These are phyloP conservation scores for Cyberlindnera petersonii DNA, from an alignment of 805 yeast species.

Conservation along the genomic window DNA sequence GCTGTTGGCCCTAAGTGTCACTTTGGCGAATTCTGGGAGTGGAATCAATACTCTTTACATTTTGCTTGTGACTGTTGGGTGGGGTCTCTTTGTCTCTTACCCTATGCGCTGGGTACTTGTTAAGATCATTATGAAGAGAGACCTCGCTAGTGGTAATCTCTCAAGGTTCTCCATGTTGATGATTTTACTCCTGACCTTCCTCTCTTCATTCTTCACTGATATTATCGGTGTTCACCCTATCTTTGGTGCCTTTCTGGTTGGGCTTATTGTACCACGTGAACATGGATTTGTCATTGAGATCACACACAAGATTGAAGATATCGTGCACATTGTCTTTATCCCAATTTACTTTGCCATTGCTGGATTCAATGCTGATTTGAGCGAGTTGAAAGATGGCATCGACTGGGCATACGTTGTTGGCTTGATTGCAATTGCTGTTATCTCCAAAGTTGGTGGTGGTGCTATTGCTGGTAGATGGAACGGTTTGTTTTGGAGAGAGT, in stretches of 20 bases:
- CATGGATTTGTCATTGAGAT: constrained; percentile 65
- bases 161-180: constrained; percentile 56
- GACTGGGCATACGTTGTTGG: constrained; percentile 81
- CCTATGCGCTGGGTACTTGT: constrained; percentile 52
- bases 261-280: constrained; percentile 72
- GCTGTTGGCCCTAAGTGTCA: constrained; percentile 67
- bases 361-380: constrained; percentile 68
- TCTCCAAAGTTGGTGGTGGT: constrained; percentile 68
- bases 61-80: constrained; percentile 59
- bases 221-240: constrained; percentile 85
- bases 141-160: constrained; percentile 55
- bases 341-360: constrained; percentile 81
- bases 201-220: constrained; percentile 75
- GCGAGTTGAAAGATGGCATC: constrained; percentile 55
- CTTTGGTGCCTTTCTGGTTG: constrained; percentile 80
- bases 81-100: constrained; percentile 57
- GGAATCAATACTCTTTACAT: constrained; percentile 71
- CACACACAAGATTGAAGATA: constrained; percentile 73
- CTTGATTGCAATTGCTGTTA: constrained; percentile 60
- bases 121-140: constrained; percentile 44
- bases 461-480: constrained; percentile 55
- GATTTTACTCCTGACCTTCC: constrained; percentile 52
- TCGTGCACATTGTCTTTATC: constrained; percentile 64
- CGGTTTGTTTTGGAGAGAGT: constrained; percentile 69
- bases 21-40: constrained; percentile 67